Base-by-base conservation (phyloP, 2,329 filamentous ascomycete species). In the Trichophaea hybrida region DNA sequence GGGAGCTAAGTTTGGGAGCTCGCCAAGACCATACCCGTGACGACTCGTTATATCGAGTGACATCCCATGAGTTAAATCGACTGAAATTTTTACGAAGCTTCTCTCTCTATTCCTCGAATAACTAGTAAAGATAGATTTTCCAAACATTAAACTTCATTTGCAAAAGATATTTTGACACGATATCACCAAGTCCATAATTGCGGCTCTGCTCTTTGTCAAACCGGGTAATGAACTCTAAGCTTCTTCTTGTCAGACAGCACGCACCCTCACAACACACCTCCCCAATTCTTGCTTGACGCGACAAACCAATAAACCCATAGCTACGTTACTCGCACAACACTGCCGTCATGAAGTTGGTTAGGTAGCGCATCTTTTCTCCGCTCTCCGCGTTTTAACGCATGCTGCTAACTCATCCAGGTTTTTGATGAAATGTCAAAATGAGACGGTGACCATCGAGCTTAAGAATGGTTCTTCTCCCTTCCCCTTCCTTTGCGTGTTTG, bases 391-490 rank as follows among this genome's bases (percentile, higher is more conserved):
- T 63, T 60, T 55, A 59, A 62, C 55, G 48, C 56, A 48, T 57
- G 62, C 57, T 38, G 53, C 31, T 52, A 55, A 38, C 48, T 61
- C 66, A 46, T 50, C 64, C 74, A 97, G 93, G 73, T 98, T 98
- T 74, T 79, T 98, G 69, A 97, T 97, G 91, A 98, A 98, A 79
- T 97, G 91, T 75, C 84, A 87, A 74, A 97, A 96, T 75, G 93
- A 98, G 78, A 95, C 93, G 70, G 93, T 97, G 70, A 97, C 91
- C 49, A 87, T 98, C 74, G 93, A 98, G 75, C 79, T 98, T 68
- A 98, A 98, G 75, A 97, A 97, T 81, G 93, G 90, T 93, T 77
- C 50, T 73, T 68, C 33, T 32, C 46, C 31, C 48, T 52, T 48
- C 32, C 24, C 6, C 8, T 7, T n/a, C 32, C 5, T 24, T n/a